Conservation (phyloP, 208 protist species). For the Crithidia expoeki region DNA sequence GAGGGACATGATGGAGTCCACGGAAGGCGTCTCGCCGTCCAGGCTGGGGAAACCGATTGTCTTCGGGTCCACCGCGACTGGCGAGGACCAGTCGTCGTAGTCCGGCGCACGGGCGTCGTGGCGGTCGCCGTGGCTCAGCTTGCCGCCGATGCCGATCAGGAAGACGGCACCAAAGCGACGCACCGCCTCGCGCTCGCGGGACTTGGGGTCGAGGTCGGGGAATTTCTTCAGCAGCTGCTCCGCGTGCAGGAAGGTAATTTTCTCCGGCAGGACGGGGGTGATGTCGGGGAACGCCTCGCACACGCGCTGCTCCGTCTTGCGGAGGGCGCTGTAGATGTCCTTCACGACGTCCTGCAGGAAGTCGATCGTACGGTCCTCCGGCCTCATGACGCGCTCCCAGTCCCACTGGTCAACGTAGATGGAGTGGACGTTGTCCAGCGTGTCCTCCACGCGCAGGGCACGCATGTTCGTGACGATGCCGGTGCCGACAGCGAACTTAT, state of each 20-base stretch:
- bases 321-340: constrained; percentile 75
- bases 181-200: constrained; percentile 72
- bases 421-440: constrained; percentile 89
- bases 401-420: constrained; percentile 94
- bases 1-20: constrained; percentile 64
- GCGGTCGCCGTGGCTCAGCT: constrained; percentile 73
- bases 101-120: constrained; percentile 90
- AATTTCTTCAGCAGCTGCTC: constrained; percentile 84
- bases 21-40: constrained; percentile 37
- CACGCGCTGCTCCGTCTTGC: constrained; percentile 66
- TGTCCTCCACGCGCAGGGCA: constrained; percentile 87
- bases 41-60: constrained; percentile 40
- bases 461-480: constrained; percentile 90
- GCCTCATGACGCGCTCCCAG: constrained; percentile 87
- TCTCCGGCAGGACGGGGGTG: constrained; percentile 65
- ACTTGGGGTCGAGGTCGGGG: constrained; percentile 82
- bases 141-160: constrained; percentile 88
- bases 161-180: constrained; percentile 89
- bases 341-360: constrained; percentile 75
- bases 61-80: constrained; percentile 40
- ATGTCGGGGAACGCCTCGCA: constrained; percentile 52
- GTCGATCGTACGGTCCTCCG: constrained; percentile 61
- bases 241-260: constrained; percentile 85
- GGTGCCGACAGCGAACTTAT: constrained; percentile 74
- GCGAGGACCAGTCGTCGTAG: constrained; percentile 94